phyloP scores from a whole-genome alignment of 208 protist genomes.

The Blechomonas ayalai region DNA sequence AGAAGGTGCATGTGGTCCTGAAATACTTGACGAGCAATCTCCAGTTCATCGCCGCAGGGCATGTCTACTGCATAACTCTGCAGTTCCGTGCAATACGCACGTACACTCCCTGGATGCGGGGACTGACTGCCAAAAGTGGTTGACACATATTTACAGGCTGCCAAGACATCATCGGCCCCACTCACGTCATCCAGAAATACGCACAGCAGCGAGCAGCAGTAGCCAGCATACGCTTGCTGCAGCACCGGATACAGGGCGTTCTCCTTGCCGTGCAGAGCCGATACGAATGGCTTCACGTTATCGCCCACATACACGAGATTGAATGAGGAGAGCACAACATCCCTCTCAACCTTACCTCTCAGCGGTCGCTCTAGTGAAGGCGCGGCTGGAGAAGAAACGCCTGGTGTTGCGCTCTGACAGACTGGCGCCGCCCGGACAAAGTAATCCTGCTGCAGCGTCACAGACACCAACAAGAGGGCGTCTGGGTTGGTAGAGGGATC shows the following conservation, averaged over 20 bases:
- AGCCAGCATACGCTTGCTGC: slow-evolving; percentile 19
- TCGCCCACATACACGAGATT: slow-evolving; percentile 24
- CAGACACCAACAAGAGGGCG: slow-evolving; percentile 17
- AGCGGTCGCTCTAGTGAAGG: neutral
- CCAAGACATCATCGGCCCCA: slow-evolving; percentile 2
- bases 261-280: slow-evolving; percentile 5
- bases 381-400: neutral
- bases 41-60: no score
- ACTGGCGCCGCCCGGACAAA: neutral
- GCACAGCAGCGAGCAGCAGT: slow-evolving; percentile 15
- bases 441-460: slow-evolving; percentile 26
- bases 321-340: slow-evolving; percentile 31
- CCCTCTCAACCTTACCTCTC: neutral
- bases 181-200: slow-evolving; percentile 16
- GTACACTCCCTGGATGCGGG: no score
- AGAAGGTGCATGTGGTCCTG: no score
- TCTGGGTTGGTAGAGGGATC: slow-evolving; percentile 17
- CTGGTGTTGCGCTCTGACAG: neutral
- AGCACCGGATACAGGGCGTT: slow-evolving; percentile 16
- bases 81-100: no score
- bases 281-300: slow-evolving; percentile 15
- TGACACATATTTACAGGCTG: neutral
- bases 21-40: no score
- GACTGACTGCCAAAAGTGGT: no score
- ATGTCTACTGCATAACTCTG: no score